Conservation (phyloP, 2,329 filamentous ascomycete genomes). For the Colletotrichum sp. region DNA sequence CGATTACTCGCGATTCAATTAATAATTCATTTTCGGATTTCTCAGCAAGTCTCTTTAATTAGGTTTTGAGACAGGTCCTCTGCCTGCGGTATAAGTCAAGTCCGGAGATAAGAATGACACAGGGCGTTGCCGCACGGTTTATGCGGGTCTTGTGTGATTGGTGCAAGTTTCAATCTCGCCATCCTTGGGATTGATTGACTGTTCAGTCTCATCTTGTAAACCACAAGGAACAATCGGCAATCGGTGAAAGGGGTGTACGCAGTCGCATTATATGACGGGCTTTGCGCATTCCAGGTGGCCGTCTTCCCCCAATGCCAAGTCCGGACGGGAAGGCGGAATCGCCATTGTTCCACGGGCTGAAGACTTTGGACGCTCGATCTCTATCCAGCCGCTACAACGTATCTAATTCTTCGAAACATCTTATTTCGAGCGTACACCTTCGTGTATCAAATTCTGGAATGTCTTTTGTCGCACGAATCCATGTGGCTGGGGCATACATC, state of each 20-base stretch:
- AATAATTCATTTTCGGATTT: not conserved
- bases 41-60: not conserved
- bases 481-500: not conserved
- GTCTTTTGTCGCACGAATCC: not conserved
- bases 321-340: rapidly evolving
- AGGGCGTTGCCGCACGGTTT: not conserved
- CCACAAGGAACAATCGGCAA: no score
- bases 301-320: not conserved
- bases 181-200: no score
- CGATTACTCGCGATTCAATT: rapidly evolving
- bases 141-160: rapidly evolving
- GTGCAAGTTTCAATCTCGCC: not conserved
- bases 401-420: not conserved
- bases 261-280: not conserved
- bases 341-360: rapidly evolving
- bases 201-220: no score
- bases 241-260: no score
- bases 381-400: rapidly evolving
- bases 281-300: not conserved
- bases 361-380: rapidly evolving
- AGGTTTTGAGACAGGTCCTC: rapidly evolving
- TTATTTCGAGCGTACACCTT: not conserved
- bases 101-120: not conserved
- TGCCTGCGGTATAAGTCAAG: not conserved
- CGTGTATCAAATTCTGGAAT: not conserved